phyloP scores from a whole-genome alignment of 768 basidiomycete species.

The Lactarius quietus region DNA sequence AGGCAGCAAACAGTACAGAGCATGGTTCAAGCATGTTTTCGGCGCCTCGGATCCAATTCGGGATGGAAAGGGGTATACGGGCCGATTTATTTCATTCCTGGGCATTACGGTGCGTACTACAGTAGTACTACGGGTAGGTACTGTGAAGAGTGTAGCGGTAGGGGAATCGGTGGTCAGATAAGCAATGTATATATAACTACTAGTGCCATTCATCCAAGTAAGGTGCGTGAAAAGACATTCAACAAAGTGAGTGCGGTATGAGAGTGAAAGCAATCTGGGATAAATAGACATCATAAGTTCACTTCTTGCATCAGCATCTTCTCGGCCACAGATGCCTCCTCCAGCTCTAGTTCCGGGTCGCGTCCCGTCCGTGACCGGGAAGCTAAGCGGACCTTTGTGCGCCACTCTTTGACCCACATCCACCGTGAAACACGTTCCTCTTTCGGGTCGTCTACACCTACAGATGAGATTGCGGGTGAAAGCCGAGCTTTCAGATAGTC shows the following conservation, averaged over 20 bases:
- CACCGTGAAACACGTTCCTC: constrained; percentile 47
- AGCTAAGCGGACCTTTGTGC: constrained; percentile 52
- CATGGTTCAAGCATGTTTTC: constrained; percentile 21
- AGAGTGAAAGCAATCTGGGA: constrained; percentile 13
- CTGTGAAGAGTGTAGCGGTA: constrained; percentile 16
- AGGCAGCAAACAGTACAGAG: not conserved
- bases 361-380: constrained; percentile 48
- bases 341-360: constrained; percentile 18
- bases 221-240: constrained; percentile 14
- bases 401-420: constrained; percentile 69
- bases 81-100: not conserved
- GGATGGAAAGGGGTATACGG: constrained; percentile 13
- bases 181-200: constrained; percentile 21
- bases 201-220: constrained; percentile 18
- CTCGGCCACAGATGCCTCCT: constrained; percentile 10
- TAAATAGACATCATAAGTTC: constrained; percentile 23
- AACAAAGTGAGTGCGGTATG: constrained; percentile 14
- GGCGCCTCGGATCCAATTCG: not conserved
- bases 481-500: constrained; percentile 61
- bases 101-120: not conserved
- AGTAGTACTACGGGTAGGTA: constrained; percentile 6
- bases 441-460: constrained; percentile 23
- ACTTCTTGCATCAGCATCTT: constrained; percentile 14
- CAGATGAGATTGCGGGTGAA: constrained; percentile 31
- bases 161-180: constrained; percentile 24